Base-by-base conservation (phyloP, 352 stramenopile species). In the Nothophytophthora sp. region DNA sequence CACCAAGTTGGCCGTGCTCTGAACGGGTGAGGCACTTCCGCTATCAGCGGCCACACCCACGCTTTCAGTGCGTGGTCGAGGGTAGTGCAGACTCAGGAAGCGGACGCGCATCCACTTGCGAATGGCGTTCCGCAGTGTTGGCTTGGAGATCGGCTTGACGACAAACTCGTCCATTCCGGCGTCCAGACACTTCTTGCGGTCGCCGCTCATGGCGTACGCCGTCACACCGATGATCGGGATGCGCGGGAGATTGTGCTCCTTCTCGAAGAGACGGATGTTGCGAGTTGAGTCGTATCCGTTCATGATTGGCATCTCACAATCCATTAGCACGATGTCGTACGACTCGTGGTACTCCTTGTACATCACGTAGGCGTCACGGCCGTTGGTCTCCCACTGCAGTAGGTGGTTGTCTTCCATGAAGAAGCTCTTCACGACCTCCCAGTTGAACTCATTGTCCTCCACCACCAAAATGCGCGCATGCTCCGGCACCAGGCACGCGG, bases 371-470 rank as follows among this genome's bases (percentile, higher is more conserved):
- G 84, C 84, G 29, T 91, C 77, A 15, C 70, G 63, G 1, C 84
- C 84, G 40, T 94, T 94, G 16, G 78, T 80, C 42, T 90, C 81
- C 83, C 83, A 94, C 43, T 92, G 83, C 16, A 94, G 51, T 10
- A 90, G 44, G 47, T 94, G 83, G 38, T 94, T 86, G 36, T 89
- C 83, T 39, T 90, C 74, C 37, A 74, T 77, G 45, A 88, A 88
- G 44, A 90, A 95, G 53, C 80, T 91, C 48, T 93, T 94, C 33
- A 96, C 82, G 6, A 96, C 84, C 64, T 96, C 84, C 86, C 84
- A 95, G 37, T 96, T 96, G 54, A 96, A 94, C 40, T 96, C 84
- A 37, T 96, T 96, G 60, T 96, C 86, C 70, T 96, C 86, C 6
- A 92, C 83, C 9, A 92, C 79, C 50, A 94, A 63, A 34, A 94